Evolutionary conservation across 495 filamentous ascomycete species (phyloP), one percentile per base, ranked within the genome.

Genomic region (Cenococcum geophilum): DNA sequence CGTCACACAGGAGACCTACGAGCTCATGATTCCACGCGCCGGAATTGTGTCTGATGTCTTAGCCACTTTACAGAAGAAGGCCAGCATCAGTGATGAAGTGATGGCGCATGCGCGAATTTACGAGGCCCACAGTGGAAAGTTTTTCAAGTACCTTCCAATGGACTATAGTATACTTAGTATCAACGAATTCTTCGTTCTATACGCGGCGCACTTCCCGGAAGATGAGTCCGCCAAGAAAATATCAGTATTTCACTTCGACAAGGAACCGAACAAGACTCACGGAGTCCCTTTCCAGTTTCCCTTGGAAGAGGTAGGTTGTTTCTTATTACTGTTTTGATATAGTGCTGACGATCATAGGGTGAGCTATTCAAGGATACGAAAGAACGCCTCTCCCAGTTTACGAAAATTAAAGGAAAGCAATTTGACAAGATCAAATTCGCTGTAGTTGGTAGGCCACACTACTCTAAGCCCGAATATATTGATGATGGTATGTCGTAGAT

Each of bases 361-460:
- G 93, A 98, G 70, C 74, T 78, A 37, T 99, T 97, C 76, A 83
- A 85, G 42, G 87, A 97, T 34, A 97, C 93, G 54, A 95, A 91
- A 76, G 86, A 92, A 68, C 84, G 93, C 22, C 78, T 99, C 2
- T 89, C 90, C 66, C 89, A 89, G 70, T 82, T 93, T 52, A 95
- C 89, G 1, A 91, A 91, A 12, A 84, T 99, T 72, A 97, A 96
- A 76, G 93, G 93, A 64, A 97, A 97, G 78, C 89, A 89, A 58
- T 93, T 97, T 64, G 93, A 99, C 74, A 99, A 97, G 79, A 91
- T 97, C 72, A 96, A 92, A 74, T 97, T 99, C 77, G 89, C 91
- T 5, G 75, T 96, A 48, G 80, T 97, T 6, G 82, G 83, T 57
- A 73, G 79, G 25, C 73, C 79, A 25, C 71, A 73, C 8, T 95